phyloP scores from a whole-genome alignment of 2,329 filamentous ascomycete species.

The Bipolaris sorokiniana region DNA sequence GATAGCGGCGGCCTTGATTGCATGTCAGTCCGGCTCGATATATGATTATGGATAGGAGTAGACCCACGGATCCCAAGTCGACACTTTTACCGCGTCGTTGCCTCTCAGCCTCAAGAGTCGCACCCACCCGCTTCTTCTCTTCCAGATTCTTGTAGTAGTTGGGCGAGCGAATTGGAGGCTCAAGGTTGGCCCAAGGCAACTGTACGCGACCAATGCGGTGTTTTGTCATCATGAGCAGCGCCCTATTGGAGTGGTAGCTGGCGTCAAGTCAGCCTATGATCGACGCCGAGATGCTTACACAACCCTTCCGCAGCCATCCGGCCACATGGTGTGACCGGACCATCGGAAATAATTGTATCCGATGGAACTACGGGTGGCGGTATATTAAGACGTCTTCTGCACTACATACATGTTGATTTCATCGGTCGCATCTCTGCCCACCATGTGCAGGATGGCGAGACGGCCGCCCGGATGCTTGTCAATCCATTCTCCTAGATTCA shows the following conservation, averaged over 20 bases:
- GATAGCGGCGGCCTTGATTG: slow-evolving; percentile 32
- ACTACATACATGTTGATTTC: slow-evolving; percentile 63
- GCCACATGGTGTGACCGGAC: slow-evolving; percentile 5
- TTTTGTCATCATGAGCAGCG: slow-evolving; percentile 63
- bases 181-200: slow-evolving; percentile 63
- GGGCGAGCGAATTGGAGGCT: slow-evolving; percentile 64
- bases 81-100: slow-evolving; percentile 30
- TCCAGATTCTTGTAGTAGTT: slow-evolving; percentile 46
- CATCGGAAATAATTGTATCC: slow-evolving; percentile 11
- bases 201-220: slow-evolving; percentile 65
- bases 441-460: slow-evolving; percentile 67
- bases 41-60: slow-evolving; percentile 5
- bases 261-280: slow-evolving; percentile 30
- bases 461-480: slow-evolving; percentile 64
- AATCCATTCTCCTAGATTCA: slow-evolving; percentile 65
- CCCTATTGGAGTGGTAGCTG: slow-evolving; percentile 64
- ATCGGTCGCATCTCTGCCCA: slow-evolving; percentile 64
- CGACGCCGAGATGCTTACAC: slow-evolving; percentile 22
- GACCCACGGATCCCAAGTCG: slow-evolving; percentile 40
- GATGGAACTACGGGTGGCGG: slow-evolving; percentile 9
- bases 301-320: slow-evolving; percentile 13
- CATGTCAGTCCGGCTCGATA: slow-evolving; percentile 25
- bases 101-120: slow-evolving; percentile 10
- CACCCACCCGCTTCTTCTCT: slow-evolving; percentile 18
- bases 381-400: slow-evolving; percentile 4